Conservation (phyloP, 2,329 filamentous ascomycete genomes). For the Ambrosiella beaveri region DNA sequence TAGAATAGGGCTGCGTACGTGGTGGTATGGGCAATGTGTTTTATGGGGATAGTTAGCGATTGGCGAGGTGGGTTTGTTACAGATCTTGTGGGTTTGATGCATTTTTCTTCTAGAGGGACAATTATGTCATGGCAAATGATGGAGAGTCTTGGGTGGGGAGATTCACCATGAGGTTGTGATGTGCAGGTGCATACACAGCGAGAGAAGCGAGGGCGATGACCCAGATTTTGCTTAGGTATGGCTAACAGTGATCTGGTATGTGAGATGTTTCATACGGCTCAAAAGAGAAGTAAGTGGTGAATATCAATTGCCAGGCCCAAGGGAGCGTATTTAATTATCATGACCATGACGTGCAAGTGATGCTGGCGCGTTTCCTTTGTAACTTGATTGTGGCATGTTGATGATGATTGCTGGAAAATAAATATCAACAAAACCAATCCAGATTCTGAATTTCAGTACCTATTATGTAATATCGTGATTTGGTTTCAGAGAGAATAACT, state of each 20-base stretch:
- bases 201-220: no score
- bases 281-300: not conserved
- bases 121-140: not conserved
- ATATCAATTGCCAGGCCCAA: not conserved
- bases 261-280: not conserved
- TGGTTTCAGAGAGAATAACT: not conserved
- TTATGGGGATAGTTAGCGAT: not conserved
- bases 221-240: no score
- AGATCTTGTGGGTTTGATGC: not conserved
- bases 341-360: no score
- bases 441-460: no score
- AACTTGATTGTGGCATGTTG: no score
- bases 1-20: no score
- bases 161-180: not conserved
- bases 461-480: no score
- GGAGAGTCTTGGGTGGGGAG: not conserved
- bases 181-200: not conserved
- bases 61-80: not conserved
- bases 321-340: no score
- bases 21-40: no score
- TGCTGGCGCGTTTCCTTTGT: no score
- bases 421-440: no score
- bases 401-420: no score
- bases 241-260: not conserved
- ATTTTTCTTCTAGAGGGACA: not conserved